These are phyloP conservation scores for Ilyonectria robusta DNA, from an alignment of 2,329 filamentous ascomycete genomes.

Conservation along the genomic window DNA sequence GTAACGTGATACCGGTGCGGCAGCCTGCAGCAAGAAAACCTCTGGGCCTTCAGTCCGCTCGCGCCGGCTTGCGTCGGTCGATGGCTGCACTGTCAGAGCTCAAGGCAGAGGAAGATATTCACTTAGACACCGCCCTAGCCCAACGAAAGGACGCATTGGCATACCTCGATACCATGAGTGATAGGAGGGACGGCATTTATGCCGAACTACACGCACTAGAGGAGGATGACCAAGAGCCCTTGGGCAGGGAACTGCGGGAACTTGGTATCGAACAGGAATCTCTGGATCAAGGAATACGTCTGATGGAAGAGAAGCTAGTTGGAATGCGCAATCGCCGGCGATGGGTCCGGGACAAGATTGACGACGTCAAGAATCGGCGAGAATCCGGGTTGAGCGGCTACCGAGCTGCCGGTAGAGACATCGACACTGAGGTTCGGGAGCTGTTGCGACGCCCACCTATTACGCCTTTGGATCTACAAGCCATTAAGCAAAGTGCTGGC, in stretches of 20 bases:
- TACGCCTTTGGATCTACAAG: slow-evolving; percentile 65
- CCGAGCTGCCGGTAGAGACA: slow-evolving; percentile 74
- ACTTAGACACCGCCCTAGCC: slow-evolving; percentile 70
- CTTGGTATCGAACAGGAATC: slow-evolving; percentile 68
- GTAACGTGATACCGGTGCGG: slow-evolving; percentile 71
- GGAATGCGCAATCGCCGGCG: slow-evolving; percentile 72
- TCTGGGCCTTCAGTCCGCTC: slow-evolving; percentile 71
- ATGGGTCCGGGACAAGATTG: slow-evolving; percentile 72
- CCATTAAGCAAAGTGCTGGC: slow-evolving; percentile 48
- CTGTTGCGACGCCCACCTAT: slow-evolving; percentile 73
- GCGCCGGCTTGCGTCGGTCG: slow-evolving; percentile 74
- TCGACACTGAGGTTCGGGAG: slow-evolving; percentile 72
- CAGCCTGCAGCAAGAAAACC: slow-evolving; percentile 67
- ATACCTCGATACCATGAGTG: slow-evolving; percentile 68
- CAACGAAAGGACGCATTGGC: slow-evolving; percentile 71
- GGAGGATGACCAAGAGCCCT: slow-evolving; percentile 68
- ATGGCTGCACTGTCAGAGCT: slow-evolving; percentile 76
- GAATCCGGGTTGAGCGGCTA: slow-evolving; percentile 83
- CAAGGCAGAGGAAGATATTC: slow-evolving; percentile 77
- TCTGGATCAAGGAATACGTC: slow-evolving; percentile 74
- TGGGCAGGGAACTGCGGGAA: slow-evolving; percentile 71
- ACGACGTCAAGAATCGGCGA: slow-evolving; percentile 74
- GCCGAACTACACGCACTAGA: slow-evolving; percentile 69
- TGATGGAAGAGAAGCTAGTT: slow-evolving; percentile 75
- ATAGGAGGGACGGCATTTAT: slow-evolving; percentile 64